Percentiles rank a stretch among this genome's conserved stretches.
Conservation (phyloP, 257 asterid species). For the Lycium ferocissimum region DNA sequence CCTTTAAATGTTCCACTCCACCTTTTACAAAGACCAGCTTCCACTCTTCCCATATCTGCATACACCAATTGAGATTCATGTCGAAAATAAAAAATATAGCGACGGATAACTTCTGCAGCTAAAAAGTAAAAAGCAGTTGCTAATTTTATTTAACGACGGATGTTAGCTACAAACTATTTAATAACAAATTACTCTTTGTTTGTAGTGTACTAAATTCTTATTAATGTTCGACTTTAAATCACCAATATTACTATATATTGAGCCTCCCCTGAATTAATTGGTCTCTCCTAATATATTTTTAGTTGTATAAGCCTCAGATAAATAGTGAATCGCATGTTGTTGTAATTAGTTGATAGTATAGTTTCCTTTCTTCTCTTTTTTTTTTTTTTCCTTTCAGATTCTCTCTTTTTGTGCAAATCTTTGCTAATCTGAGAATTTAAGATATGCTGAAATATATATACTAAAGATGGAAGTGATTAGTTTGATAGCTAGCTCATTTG, state of each 20-base stretch:
- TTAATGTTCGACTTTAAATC: not conserved
- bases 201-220: no score
- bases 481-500: not conserved
- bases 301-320: not conserved
- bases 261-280: not conserved
- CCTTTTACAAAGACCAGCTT: constrained; percentile 20
- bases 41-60: not conserved
- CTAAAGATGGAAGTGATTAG: not conserved
- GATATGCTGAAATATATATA: no score
- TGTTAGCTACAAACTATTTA: no score
- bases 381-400: not conserved
- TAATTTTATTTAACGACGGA: no score
- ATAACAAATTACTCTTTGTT: no score
- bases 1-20: constrained; percentile 24
- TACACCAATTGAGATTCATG: no score
- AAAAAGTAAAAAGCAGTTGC: no score
- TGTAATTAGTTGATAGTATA: not conserved
- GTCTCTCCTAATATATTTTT: not conserved
- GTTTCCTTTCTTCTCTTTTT: not conserved
- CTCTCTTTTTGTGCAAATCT: not conserved
- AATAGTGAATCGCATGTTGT: not conserved
- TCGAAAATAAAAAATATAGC: no score
- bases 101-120: not conserved
- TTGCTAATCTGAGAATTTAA: not conserved
- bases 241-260: not conserved